These are phyloP conservation scores for Bipolaris zeicola DNA, from an alignment of 2,329 filamentous ascomycete species.

Conservation along the genomic window DNA sequence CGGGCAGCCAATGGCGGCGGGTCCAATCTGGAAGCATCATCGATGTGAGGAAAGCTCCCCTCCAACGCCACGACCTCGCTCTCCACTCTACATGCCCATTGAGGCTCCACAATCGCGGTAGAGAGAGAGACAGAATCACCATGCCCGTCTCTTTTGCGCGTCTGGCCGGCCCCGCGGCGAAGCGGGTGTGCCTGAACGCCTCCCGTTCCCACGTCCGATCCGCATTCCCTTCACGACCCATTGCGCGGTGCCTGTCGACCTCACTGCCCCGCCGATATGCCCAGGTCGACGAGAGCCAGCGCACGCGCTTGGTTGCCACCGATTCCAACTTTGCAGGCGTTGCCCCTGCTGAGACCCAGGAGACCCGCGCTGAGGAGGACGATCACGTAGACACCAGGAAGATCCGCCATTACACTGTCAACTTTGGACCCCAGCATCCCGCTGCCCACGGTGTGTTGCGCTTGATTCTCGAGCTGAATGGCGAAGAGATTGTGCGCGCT, in stretches of 20 bases:
- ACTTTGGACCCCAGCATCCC: constrained; percentile 98
- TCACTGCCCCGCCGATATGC: constrained; percentile 68
- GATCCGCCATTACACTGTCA: constrained; percentile 98
- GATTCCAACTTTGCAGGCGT: constrained; percentile 66
- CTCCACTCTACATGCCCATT: constrained; percentile 44
- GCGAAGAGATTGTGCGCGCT: constrained; percentile 94
- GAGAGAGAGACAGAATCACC: constrained; percentile 45
- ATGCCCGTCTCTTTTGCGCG: constrained; percentile 76
- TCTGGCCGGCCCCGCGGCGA: constrained; percentile 72
- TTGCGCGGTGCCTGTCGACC: constrained; percentile 69
- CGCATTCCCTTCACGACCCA: constrained; percentile 49
- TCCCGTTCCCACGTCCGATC: constrained; percentile 53
- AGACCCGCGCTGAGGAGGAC: constrained; percentile 54
- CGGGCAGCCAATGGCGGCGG: constrained; percentile 36
- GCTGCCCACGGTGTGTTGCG: constrained; percentile 98
- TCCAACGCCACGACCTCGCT: constrained; percentile 40
- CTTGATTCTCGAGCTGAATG: constrained; percentile 95
- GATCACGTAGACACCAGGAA: constrained; percentile 69
- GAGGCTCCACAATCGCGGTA: constrained; percentile 39
- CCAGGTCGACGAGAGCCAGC: constrained; percentile 54
- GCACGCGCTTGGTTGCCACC: constrained; percentile 68
- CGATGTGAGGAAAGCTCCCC: constrained; percentile 34
- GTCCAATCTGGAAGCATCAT: constrained; percentile 39
- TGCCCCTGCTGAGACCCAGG: constrained; percentile 51
- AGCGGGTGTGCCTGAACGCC: constrained; percentile 65